Evolutionary conservation across 23 red algal genomes (phyloP), one percentile per base, ranked within the genome.

Genomic region (Chondrus crispus): DNA sequence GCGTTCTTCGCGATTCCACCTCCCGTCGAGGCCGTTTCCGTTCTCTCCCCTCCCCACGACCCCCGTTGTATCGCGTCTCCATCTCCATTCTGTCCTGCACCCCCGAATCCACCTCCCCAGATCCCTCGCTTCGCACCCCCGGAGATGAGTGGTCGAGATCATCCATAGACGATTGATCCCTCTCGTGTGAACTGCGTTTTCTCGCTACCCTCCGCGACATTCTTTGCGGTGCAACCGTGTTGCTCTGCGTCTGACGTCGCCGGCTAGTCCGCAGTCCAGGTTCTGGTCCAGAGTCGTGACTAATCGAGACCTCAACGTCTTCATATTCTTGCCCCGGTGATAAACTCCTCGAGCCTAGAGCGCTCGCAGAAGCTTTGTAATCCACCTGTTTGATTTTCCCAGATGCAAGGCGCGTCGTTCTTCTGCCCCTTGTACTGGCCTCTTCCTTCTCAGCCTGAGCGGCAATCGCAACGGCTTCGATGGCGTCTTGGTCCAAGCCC

Each of bases 351-450:
- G 48, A 44, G 62, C 66, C 63, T 35, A 73, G 64, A 3, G 79
- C 68, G 84, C 74, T 92, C 24, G 43, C 79, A 49, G 89, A 66
- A 43, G 79, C 89, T 37, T 94, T 94, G 71, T 94, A 94, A 45
- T 94, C 91, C 3, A 94, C 91, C 55, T 85, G 91, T 63, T 94
- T 94, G n/a, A 94, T 94, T 46, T 85, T 94, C 43, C 91, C 91
- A 39, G 91, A 74, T 66, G 91, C 91, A 42, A 94, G 81, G 16
- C 91, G 80, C 24, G 91, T 94, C 41, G 91, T 94, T 6, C 91
- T 60, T 12, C 91, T 80, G 40, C 53, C 85, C n/a, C 91, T 22
- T 41, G 58, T 85, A 50, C 22, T 82, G 19, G 85, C 83, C 45
- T 87, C 91, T 38, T 87, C 91, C 24, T 94, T 88, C 68, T 94